Conservation (phyloP, 164 flowering plant species). For the Vitis rotundifolia region DNA sequence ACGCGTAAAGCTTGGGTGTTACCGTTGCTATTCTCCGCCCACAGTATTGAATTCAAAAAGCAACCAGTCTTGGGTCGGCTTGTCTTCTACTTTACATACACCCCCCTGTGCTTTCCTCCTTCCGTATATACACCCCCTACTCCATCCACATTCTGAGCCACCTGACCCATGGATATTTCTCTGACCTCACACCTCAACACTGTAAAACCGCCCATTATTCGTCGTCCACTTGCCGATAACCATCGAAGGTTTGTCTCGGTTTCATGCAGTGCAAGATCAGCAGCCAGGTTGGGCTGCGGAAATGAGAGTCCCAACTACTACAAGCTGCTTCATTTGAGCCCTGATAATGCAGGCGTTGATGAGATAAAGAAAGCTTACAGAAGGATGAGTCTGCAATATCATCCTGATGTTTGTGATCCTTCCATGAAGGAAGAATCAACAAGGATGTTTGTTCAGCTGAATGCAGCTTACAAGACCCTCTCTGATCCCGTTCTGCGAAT, state of each 20-base stretch:
- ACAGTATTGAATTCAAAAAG: too few species aligned
- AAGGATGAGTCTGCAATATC: slow-evolving; percentile 19
- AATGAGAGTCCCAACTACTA: slow-evolving; percentile 15
- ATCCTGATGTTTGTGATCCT: slow-evolving; percentile 25
- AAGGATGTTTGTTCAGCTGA: slow-evolving; percentile 19
- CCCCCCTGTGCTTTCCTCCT: too few species aligned
- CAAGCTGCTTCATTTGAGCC: slow-evolving; percentile 18
- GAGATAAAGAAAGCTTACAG: slow-evolving; percentile 27
- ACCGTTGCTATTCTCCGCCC: too few species aligned
- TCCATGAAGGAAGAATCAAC: slow-evolving; percentile 18
- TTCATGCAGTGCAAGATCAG: slow-evolving; percentile 7
- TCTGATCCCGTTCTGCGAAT: slow-evolving; percentile 16
- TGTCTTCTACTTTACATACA: too few species aligned
- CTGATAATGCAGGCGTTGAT: background rate
- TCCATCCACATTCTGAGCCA: too few species aligned
- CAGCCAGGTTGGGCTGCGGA: slow-evolving; percentile 5
- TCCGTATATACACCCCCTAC: too few species aligned
- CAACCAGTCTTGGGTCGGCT: too few species aligned
- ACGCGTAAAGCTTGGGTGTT: too few species aligned
- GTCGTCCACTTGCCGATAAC: too few species aligned
- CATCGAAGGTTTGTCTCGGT: background rate
- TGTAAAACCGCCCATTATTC: too few species aligned
- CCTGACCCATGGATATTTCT: too few species aligned
- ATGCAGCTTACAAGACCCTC: slow-evolving; percentile 22
- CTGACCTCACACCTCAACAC: too few species aligned